These are phyloP conservation scores for Tricholoma bakamatsutake DNA, from an alignment of 768 basidiomycete genomes.

Conservation along the genomic window DNA sequence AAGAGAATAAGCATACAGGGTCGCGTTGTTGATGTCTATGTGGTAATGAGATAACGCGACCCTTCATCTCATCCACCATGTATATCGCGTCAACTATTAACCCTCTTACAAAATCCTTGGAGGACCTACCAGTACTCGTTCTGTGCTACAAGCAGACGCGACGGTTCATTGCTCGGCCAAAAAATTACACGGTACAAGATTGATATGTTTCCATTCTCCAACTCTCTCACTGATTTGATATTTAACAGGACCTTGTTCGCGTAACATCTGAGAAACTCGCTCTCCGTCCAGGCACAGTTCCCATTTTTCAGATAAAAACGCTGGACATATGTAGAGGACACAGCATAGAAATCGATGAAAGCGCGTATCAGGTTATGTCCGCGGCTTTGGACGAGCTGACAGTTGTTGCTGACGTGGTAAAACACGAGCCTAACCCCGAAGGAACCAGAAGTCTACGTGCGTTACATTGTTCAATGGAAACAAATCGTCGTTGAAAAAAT, in stretches of 20 bases:
- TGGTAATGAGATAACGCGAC: too few species aligned
- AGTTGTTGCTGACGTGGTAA: conserved; percentile 5
- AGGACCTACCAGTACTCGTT: conserved; percentile 21
- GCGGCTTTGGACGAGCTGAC: conserved; percentile 23
- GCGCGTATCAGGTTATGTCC: conserved; percentile 23
- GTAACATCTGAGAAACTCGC: conserved; percentile 14
- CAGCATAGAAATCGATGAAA: conserved; percentile 24
- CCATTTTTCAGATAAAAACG: conserved; percentile 19
- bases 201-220: background rate
- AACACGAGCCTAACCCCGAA: background rate
- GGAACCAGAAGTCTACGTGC: background rate
- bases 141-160: conserved; percentile 15
- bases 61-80: conserved; percentile 9
- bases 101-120: conserved; percentile 10
- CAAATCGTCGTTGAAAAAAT: background rate
- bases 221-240: background rate
- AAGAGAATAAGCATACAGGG: too few species aligned
- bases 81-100: conserved; percentile 17
- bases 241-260: conserved; percentile 18
- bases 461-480: background rate
- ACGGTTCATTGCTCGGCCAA: conserved; percentile 21
- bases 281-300: conserved; percentile 2
- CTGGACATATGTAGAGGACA: conserved; percentile 24
- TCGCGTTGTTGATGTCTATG: too few species aligned
- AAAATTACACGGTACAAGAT: conserved; percentile 18